A percentile compares a stretch with the other conserved stretches of the same genome.
These are phyloP conservation scores for Rhodotorula sp. DNA, from an alignment of 1,284 basidiomycete genomes.

Conservation along the genomic window DNA sequence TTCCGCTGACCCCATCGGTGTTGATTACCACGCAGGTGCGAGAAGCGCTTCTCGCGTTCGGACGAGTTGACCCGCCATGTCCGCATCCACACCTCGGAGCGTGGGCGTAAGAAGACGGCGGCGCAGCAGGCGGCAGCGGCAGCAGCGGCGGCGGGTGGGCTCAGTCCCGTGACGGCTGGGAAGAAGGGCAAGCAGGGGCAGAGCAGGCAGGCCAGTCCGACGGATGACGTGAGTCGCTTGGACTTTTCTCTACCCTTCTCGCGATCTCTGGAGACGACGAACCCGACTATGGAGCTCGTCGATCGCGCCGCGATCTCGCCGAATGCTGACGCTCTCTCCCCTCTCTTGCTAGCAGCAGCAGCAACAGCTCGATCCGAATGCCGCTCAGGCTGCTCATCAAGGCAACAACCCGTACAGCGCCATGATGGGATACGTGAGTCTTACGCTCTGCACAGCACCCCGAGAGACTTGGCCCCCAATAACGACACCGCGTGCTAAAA, in stretches of 20 bases:
- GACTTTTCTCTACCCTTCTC: neutral
- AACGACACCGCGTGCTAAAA: neutral
- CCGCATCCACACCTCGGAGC: slow-evolving; percentile 72
- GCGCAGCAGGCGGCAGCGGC: slow-evolving; percentile 38
- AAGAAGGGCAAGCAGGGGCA: slow-evolving; percentile 10
- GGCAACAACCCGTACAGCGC: slow-evolving; percentile 21
- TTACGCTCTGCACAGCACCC: neutral
- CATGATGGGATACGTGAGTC: slow-evolving; percentile 41
- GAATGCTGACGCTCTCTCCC: neutral
- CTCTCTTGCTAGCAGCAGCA: neutral
- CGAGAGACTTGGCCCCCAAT: neutral
- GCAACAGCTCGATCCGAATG: slow-evolving; percentile 1
- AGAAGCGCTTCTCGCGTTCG: slow-evolving; percentile 95
- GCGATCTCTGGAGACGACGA: too few relatives aligned
- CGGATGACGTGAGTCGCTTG: slow-evolving; percentile 15
- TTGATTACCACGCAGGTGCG: slow-evolving; percentile 59
- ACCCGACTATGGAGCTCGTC: neutral
- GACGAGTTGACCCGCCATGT: slow-evolving; percentile 97
- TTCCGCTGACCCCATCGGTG: neutral
- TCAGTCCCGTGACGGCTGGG: neutral
- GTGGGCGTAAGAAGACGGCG: slow-evolving; percentile 42
- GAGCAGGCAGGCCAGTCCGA: slow-evolving; percentile 15
- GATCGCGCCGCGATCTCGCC: neutral
- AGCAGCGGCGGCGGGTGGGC: slow-evolving; percentile 4
- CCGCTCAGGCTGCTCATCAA: neutral